These are phyloP conservation scores for Sporisorium iseilematis-ciliati DNA, from an alignment of 1,284 basidiomycete species.

Conservation along the genomic window DNA sequence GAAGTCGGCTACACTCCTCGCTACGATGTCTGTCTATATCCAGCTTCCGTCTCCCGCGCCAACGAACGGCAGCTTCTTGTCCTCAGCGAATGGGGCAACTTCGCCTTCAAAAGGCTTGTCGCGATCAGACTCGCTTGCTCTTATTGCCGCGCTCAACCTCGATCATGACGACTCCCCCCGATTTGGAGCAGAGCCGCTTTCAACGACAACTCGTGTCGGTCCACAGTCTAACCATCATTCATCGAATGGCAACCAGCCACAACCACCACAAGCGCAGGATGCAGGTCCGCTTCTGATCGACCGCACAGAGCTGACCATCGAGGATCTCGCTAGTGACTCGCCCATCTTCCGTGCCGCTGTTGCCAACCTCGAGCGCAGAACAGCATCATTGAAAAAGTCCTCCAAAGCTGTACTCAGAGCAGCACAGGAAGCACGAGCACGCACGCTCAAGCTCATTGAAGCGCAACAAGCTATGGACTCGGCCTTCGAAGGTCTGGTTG, in stretches of 20 bases:
- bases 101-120: slow-evolving; percentile 4
- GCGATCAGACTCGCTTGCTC: slow-evolving; percentile 30
- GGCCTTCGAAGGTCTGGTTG: slow-evolving; percentile 32
- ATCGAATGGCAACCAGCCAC: neutral
- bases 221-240: neutral
- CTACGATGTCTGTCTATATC: slow-evolving; percentile 39
- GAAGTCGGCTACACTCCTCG: slow-evolving; percentile 23
- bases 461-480: slow-evolving; percentile 46
- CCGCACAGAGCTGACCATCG: slow-evolving; percentile 54
- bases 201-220: neutral
- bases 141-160: slow-evolving; percentile 38
- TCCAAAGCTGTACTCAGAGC: slow-evolving; percentile 47
- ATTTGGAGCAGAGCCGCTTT: neutral
- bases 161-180: slow-evolving; percentile 8
- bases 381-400: slow-evolving; percentile 45
- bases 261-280: neutral
- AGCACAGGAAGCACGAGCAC: slow-evolving; percentile 29
- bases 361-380: slow-evolving; percentile 54
- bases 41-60: slow-evolving; percentile 15
- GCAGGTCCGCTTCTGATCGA: slow-evolving; percentile 24
- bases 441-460: slow-evolving; percentile 31
- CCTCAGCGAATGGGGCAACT: neutral
- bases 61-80: neutral
- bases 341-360: slow-evolving; percentile 61
- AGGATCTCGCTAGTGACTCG: slow-evolving; percentile 50